These are phyloP conservation scores for Boechera retrofracta DNA, from an alignment of 345 rosid genomes.

Conservation along the genomic window DNA sequence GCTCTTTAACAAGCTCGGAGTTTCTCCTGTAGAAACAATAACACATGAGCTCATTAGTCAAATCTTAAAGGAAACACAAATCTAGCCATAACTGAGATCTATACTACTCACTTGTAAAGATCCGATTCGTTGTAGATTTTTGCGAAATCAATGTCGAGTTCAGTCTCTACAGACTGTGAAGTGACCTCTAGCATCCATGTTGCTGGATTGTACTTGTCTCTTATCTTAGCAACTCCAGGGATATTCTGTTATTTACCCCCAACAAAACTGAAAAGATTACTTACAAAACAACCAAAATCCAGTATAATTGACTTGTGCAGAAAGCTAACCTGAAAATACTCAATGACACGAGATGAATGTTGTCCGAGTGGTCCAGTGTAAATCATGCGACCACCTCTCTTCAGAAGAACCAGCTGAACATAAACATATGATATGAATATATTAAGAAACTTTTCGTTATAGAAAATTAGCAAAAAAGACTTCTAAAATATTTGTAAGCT, in stretches of 20 bases:
- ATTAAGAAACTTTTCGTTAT: neutral
- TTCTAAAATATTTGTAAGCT: too few species aligned
- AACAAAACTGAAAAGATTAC: neutral
- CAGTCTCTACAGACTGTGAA: constrained; percentile 61
- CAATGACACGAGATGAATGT: constrained; percentile 61
- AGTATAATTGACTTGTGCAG: neutral
- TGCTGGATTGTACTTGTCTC: constrained; percentile 73
- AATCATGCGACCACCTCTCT: constrained; percentile 71
- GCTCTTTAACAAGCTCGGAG: constrained; percentile 52
- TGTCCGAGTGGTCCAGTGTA: constrained; percentile 75
- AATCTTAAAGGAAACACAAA: neutral
- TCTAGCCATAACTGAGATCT: neutral
- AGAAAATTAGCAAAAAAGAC: too few species aligned
- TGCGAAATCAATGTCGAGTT: constrained; percentile 68
- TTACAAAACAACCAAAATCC: neutral
- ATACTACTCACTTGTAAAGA: constrained; percentile 55
- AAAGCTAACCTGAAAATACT: constrained; percentile 71
- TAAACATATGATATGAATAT: neutral
- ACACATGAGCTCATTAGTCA: constrained; percentile 16
- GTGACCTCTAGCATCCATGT: constrained; percentile 86
- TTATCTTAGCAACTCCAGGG: constrained; percentile 63
- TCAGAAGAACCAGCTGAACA: constrained; percentile 68
- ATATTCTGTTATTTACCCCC: constrained; percentile 49
- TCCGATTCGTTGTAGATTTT: constrained; percentile 55
- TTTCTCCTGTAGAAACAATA: constrained; percentile 50